A percentile compares a stretch with the other conserved stretches of the same genome.
Conservation (phyloP, 768 basidiomycete species). For the Floccularia luteovirens region DNA sequence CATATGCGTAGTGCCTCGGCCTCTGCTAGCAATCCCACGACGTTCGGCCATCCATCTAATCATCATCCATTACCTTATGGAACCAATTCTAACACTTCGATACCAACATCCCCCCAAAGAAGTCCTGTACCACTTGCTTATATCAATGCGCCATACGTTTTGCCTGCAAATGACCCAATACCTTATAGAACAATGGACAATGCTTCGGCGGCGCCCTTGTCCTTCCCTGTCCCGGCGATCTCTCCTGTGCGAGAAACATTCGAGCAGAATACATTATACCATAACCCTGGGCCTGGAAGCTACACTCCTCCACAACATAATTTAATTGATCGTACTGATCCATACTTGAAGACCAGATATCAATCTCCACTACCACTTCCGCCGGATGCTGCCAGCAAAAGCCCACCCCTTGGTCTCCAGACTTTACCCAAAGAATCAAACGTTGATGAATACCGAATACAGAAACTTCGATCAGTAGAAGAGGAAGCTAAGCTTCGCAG, state of each 20-base stretch:
- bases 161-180: not conserved
- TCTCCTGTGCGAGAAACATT: conserved; percentile 8
- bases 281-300: not conserved
- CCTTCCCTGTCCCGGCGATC: conserved; percentile 25
- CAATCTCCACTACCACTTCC: conserved; percentile 49
- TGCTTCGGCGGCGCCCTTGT: conserved; percentile 8
- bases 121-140: not conserved
- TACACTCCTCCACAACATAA: conserved; percentile 1
- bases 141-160: not conserved
- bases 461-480: conserved; percentile 27
- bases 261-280: conserved; percentile 1
- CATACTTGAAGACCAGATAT: conserved; percentile 39
- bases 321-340: conserved; percentile 25
- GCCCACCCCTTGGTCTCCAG: conserved; percentile 2
- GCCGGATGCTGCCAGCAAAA: conserved; percentile 16
- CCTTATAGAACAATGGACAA: conserved; percentile 6
- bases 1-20: not conserved
- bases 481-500: conserved; percentile 25
- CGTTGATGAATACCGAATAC: conserved; percentile 23
- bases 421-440: conserved; percentile 11
- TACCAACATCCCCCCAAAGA: too few species aligned
- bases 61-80: not conserved
- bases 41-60: not conserved
- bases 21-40: not conserved
- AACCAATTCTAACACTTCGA: not conserved